phyloP scores from a whole-genome alignment of 129 eudicot species.

The Flaveria ramosissima region DNA sequence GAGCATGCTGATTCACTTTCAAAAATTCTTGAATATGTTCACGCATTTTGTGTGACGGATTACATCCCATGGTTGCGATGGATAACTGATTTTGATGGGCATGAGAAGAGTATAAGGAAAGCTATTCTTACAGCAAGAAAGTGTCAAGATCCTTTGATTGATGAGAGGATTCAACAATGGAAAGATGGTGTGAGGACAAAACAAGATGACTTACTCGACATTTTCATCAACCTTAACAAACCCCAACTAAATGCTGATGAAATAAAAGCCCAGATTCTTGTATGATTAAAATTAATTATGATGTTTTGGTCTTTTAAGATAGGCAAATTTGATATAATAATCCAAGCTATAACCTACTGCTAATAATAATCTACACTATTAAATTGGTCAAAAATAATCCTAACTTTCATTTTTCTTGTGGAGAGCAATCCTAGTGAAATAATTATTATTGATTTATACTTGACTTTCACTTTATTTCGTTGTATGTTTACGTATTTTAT shows the following conservation, averaged over 20 bases:
- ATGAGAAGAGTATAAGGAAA: background rate
- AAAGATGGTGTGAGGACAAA: background rate
- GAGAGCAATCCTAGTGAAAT: too few relatives aligned
- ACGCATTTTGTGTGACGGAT: background rate
- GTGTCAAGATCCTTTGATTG: conserved; percentile 3
- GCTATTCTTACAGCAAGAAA: background rate
- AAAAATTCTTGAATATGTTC: background rate
- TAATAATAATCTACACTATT: too few relatives aligned
- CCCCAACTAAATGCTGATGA: background rate
- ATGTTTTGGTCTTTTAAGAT: background rate
- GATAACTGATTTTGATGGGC: background rate
- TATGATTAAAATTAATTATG: background rate
- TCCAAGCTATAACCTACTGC: too few relatives aligned
- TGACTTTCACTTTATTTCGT: too few relatives aligned
- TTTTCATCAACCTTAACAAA: background rate
- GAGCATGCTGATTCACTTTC: background rate
- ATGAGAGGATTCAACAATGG: conserved; percentile 8
- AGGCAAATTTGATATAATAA: too few relatives aligned
- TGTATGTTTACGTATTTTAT: too few relatives aligned
- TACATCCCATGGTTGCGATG: conserved; percentile 1
- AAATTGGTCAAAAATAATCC: too few relatives aligned
- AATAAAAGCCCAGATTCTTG: conserved; percentile 4
- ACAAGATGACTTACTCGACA: background rate
- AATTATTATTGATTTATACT: too few relatives aligned
- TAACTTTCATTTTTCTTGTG: too few relatives aligned